Evolutionary conservation across 129 eudicot genomes (phyloP).

Genomic region (Glebionis coronaria): DNA sequence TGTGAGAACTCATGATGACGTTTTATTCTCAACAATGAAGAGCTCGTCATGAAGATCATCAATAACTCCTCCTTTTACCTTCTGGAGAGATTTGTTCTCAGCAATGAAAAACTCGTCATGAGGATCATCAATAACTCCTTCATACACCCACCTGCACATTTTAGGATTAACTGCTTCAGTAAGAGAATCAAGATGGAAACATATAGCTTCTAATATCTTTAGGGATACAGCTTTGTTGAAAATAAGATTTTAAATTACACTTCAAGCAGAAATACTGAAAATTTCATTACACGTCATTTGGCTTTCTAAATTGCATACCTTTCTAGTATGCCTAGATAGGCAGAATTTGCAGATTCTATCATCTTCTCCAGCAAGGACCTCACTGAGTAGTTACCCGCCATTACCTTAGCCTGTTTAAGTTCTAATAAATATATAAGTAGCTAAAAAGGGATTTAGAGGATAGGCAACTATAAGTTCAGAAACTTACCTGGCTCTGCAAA

Average conservation of each 20-base stretch:
- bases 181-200: neutral
- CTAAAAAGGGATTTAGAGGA: neutral
- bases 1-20: conserved; percentile 27
- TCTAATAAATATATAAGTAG: neutral
- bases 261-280: neutral
- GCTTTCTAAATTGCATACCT: conserved; percentile 43
- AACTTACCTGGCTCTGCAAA: conserved; percentile 81
- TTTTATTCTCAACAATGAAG: conserved; percentile 78
- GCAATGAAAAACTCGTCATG: conserved; percentile 95
- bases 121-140: conserved; percentile 97
- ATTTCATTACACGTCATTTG: neutral
- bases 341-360: conserved; percentile 89
- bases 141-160: conserved; percentile 85
- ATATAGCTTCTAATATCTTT: no score
- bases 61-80: conserved; percentile 79
- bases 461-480: conserved; percentile 4
- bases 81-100: conserved; percentile 84
- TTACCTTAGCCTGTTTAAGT: conserved; percentile 69
- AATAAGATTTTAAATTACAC: no score
- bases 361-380: conserved; percentile 93
- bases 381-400: conserved; percentile 96
- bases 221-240: no score
- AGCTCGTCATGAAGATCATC: conserved; percentile 94
- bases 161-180: conserved; percentile 15
- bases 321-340: conserved; percentile 93